Percentiles rank a stretch among this genome's conserved stretches.
phyloP scores from a whole-genome alignment of 169 alveolate genomes.

The Plasmodium adleri region DNA sequence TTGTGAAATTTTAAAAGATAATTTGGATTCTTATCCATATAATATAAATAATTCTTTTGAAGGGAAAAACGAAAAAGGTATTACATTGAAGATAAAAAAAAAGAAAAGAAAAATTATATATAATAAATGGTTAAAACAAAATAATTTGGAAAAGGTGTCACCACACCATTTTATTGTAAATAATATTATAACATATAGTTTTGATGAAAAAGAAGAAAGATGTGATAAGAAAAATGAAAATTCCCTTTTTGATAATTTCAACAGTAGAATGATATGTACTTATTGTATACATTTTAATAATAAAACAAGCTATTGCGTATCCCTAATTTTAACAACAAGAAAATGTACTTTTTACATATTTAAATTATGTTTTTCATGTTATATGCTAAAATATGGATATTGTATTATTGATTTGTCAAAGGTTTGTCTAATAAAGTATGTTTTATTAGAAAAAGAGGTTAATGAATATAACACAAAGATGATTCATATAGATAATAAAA shows the following conservation, averaged over 20 bases:
- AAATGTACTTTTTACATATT: conserved; percentile 1
- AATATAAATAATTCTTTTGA: neutral
- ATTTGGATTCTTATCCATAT: neutral
- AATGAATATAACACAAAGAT: too few relatives aligned
- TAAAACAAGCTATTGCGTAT: too few relatives aligned
- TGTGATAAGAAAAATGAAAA: neutral
- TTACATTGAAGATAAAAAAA: neutral
- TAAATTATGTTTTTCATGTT: neutral
- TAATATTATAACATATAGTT: neutral
- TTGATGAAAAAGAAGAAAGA: neutral
- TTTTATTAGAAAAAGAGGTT: neutral
- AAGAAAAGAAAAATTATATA: neutral
- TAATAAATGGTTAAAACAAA: neutral
- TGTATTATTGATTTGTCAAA: conserved; percentile 3
- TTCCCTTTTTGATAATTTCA: too few relatives aligned
- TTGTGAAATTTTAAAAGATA: neutral
- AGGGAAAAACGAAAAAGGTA: neutral
- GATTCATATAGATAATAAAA: too few relatives aligned
- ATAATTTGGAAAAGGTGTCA: neutral
- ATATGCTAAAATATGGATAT: neutral
- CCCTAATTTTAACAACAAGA: neutral
- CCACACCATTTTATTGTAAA: neutral
- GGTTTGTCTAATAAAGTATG: neutral
- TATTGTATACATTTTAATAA: too few relatives aligned
- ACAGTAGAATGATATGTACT: too few relatives aligned